phyloP scores from a whole-genome alignment of 2,329 filamentous ascomycete species.

The Trichoderma asperellum region DNA sequence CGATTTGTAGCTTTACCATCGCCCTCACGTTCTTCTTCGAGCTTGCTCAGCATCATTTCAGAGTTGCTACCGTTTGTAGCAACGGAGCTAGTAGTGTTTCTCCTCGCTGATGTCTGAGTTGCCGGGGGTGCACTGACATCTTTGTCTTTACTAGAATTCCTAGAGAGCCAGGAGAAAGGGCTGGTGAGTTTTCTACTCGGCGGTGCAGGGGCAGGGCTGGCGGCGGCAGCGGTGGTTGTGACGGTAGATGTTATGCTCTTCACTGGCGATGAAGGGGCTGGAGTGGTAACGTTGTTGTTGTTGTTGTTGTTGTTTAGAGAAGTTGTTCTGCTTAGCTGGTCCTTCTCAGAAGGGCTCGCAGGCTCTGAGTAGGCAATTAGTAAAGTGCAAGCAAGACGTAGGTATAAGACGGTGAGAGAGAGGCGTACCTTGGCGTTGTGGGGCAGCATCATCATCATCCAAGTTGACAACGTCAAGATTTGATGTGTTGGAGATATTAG shows the following conservation, averaged over 20 bases:
- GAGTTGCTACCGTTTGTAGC: constrained; percentile 79
- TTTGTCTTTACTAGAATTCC: constrained; percentile 63
- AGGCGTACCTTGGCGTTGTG: constrained; percentile 42
- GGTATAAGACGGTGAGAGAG: constrained; percentile 10
- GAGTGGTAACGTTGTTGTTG: constrained; percentile 74
- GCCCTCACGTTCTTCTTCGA: constrained; percentile 71
- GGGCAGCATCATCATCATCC: constrained; percentile 60
- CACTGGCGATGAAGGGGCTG: constrained; percentile 63
- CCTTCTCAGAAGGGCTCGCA: constrained; percentile 43
- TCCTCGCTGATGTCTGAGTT: constrained; percentile 48
- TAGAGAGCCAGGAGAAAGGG: constrained; percentile 83
- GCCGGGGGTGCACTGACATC: constrained; percentile 60
- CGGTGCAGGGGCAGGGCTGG: constrained; percentile 35
- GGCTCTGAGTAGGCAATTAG: constrained; percentile 36
- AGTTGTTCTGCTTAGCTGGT: constrained; percentile 57
- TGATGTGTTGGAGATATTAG: constrained; percentile 52
- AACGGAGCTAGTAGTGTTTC: constrained; percentile 80
- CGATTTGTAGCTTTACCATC: constrained; percentile 52
- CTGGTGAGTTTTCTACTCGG: constrained; percentile 76
- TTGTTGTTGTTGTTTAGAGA: constrained; percentile 69
- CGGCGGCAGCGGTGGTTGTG: constrained; percentile 38
- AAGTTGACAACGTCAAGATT: constrained; percentile 68
- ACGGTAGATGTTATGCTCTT: constrained; percentile 50
- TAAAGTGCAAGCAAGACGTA: not conserved
- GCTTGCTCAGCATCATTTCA: constrained; percentile 74